Percentiles rank a stretch among this genome's conserved stretches.
phyloP scores from a whole-genome alignment of 2,329 filamentous ascomycete species.

The Scytalidium lignicola region DNA sequence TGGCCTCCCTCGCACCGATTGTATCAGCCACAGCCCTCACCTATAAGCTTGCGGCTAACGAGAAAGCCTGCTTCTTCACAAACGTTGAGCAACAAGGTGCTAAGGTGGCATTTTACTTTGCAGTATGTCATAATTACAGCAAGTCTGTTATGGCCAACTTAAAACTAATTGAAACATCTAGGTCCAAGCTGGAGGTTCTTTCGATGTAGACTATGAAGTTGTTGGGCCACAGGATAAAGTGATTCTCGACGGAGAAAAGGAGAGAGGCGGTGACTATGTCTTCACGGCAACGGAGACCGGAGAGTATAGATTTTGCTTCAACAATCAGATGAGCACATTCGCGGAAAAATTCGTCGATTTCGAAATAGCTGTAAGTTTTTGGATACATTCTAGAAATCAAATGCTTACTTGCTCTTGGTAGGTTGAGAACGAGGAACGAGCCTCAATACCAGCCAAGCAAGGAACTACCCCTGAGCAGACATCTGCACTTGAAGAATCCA shows the following conservation, averaged over 20 bases:
- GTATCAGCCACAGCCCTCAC: conserved; percentile 87
- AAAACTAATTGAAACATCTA: conserved; percentile 30
- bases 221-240: conserved; percentile 74
- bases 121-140: conserved; percentile 53
- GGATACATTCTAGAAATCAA: neutral
- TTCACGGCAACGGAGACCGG: conserved; percentile 86
- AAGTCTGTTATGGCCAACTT: neutral
- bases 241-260: conserved; percentile 82
- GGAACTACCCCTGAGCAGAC: conserved; percentile 87
- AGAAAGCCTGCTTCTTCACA: conserved; percentile 94
- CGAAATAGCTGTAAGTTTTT: conserved; percentile 76
- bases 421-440: conserved; percentile 86
- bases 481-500: conserved; percentile 80
- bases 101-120: conserved; percentile 98
- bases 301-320: conserved; percentile 97
- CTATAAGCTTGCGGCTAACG: conserved; percentile 84
- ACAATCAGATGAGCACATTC: conserved; percentile 97
- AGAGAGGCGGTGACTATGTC: conserved; percentile 94
- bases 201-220: conserved; percentile 93
- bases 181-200: conserved; percentile 97
- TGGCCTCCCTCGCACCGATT: conserved; percentile 66
- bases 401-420: conserved; percentile 31
- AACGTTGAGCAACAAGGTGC: conserved; percentile 70
- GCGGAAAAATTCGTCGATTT: conserved; percentile 98
- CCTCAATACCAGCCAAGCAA: conserved; percentile 81